These are phyloP conservation scores for Salix purpurea DNA, from an alignment of 345 rosid species.

Conservation along the genomic window DNA sequence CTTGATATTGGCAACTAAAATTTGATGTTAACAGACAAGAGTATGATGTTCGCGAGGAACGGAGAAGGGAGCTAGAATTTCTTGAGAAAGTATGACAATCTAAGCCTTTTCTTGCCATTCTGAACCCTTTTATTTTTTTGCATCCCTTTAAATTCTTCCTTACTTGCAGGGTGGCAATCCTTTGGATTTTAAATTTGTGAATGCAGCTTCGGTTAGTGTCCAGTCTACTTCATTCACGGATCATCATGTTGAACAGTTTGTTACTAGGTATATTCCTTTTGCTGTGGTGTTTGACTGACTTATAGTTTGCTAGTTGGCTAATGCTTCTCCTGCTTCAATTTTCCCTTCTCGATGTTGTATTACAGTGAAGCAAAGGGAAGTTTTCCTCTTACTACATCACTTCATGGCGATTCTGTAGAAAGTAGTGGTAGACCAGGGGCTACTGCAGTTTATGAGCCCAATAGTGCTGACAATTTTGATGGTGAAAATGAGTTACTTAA, in stretches of 20 bases:
- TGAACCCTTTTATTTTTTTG: slow-evolving; percentile 8
- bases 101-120: slow-evolving; percentile 19
- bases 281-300: slow-evolving; percentile 9
- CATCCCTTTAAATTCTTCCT: slow-evolving; percentile 12
- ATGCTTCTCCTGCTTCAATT: slow-evolving; percentile 10
- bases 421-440: slow-evolving; percentile 90
- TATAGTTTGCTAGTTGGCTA: slow-evolving; percentile 12
- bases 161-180: slow-evolving; percentile 94
- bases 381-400: slow-evolving; percentile 86
- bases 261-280: slow-evolving; percentile 60
- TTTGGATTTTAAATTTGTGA: slow-evolving; percentile 83
- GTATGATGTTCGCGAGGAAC: slow-evolving; percentile 96
- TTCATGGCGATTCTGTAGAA: slow-evolving; percentile 91
- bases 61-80: slow-evolving; percentile 90
- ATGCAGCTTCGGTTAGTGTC: slow-evolving; percentile 71
- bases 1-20: neutral
- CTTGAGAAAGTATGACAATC: slow-evolving; percentile 81
- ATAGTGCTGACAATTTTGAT: slow-evolving; percentile 88
- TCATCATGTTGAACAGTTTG: slow-evolving; percentile 75
- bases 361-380: slow-evolving; percentile 95
- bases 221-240: slow-evolving; percentile 91
- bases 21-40: slow-evolving; percentile 69
- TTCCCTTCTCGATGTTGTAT: slow-evolving; percentile 12
- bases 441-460: slow-evolving; percentile 71
- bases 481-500: slow-evolving; percentile 69